phyloP scores from a whole-genome alignment of 1,284 basidiomycete species.

The Rhodotorula sp. region DNA sequence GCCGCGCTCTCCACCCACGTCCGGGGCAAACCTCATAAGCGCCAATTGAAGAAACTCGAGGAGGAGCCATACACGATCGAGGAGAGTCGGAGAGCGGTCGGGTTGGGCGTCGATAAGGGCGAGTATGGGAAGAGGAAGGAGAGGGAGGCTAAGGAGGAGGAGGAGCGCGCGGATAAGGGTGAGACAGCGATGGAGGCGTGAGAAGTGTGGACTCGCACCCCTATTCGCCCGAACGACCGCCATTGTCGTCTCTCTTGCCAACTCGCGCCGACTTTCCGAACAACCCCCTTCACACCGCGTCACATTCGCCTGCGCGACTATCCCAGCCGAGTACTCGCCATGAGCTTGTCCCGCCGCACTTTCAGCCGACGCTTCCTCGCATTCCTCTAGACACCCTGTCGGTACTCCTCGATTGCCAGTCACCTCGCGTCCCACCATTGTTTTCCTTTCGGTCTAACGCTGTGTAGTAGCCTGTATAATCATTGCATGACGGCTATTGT shows the following conservation, averaged over 20 bases:
- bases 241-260: too few species aligned
- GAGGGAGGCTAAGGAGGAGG: slow-evolving; percentile 16
- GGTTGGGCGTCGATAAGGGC: slow-evolving; percentile 38
- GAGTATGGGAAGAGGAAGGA: slow-evolving; percentile 29
- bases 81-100: slow-evolving; percentile 31
- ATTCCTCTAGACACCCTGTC: background rate
- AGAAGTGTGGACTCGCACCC: too few species aligned
- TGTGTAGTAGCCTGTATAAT: background rate
- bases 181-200: too few species aligned
- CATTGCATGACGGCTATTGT: too few species aligned
- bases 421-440: background rate
- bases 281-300: background rate
- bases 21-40: slow-evolving; percentile 38
- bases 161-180: background rate
- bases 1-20: slow-evolving; percentile 34
- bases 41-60: slow-evolving; percentile 34
- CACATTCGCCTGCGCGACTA: background rate
- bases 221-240: too few species aligned
- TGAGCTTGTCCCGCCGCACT: background rate
- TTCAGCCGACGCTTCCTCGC: too few species aligned
- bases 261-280: too few species aligned
- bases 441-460: background rate
- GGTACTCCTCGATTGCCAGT: background rate
- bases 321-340: too few species aligned
- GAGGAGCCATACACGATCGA: slow-evolving; percentile 41